A percentile compares a stretch with the other conserved stretches of the same genome.
phyloP scores from a whole-genome alignment of 2,329 filamentous ascomycete genomes.

The Nannizziopsis barbatae region DNA sequence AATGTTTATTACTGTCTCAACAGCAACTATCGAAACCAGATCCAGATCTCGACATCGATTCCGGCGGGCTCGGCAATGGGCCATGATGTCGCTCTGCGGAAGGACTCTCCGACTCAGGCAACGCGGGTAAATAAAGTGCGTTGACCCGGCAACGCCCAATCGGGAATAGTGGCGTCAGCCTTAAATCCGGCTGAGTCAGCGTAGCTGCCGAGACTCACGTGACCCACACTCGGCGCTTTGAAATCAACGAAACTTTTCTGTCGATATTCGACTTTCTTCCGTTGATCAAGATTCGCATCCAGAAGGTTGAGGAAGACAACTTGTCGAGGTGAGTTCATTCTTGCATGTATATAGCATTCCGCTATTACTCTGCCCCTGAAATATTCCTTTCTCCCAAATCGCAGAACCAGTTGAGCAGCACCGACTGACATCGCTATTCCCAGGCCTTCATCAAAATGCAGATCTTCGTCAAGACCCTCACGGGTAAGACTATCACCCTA shows the following conservation, averaged over 20 bases:
- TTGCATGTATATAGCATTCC: background rate
- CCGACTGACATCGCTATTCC: background rate
- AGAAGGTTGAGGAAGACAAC: conserved; percentile 52
- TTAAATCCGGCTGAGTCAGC: conserved; percentile 9
- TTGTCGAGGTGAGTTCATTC: conserved; percentile 46
- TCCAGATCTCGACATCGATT: background rate
- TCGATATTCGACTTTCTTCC: conserved; percentile 18
- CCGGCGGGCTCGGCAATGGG: background rate
- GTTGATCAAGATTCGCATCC: conserved; percentile 25
- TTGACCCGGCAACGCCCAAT: conserved; percentile 16
- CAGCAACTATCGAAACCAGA: too few species aligned
- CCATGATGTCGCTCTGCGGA: background rate
- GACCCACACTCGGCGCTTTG: conserved; percentile 28
- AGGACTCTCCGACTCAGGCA: background rate
- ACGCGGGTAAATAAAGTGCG: conserved; percentile 13
- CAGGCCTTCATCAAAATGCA: conserved; percentile 41
- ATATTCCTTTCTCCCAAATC: background rate
- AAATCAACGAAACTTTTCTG: conserved; percentile 15
- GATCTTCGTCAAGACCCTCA: conserved; percentile 58
- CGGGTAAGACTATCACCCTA: conserved; percentile 99
- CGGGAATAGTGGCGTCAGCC: conserved; percentile 12
- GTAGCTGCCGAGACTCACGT: conserved; percentile 9
- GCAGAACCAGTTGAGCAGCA: background rate
- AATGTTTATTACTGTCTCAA: too few species aligned
- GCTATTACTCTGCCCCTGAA: background rate